These are phyloP conservation scores for Candida coquimbonensis DNA, from an alignment of 805 yeast species.

Conservation along the genomic window DNA sequence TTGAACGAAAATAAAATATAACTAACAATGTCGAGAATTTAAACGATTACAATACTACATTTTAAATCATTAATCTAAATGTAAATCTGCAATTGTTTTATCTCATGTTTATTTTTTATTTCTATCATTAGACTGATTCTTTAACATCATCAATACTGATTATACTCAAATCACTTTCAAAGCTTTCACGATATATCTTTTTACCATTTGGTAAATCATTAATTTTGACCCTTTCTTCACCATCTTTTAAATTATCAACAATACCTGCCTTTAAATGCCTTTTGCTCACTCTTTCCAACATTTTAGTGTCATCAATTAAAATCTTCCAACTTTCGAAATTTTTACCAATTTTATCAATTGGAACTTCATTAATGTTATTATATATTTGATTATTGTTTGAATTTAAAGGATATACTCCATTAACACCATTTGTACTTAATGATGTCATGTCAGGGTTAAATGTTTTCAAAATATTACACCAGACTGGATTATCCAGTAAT, in stretches of 20 bases:
- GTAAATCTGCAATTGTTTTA: too few relatives aligned
- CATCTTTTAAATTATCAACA: conserved; percentile 39
- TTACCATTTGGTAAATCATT: conserved; percentile 65
- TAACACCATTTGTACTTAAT: not conserved
- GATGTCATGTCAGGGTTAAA: conserved; percentile 20
- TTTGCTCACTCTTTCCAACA: conserved; percentile 52
- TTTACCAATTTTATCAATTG: conserved; percentile 14
- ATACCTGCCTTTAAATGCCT: conserved; percentile 62
- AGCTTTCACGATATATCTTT: conserved; percentile 19
- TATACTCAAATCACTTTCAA: conserved; percentile 20
- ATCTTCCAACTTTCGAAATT: conserved; percentile 46
- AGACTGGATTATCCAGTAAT: conserved; percentile 11
- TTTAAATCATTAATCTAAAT: not conserved
- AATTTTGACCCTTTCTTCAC: conserved; percentile 39
- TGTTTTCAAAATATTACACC: conserved; percentile 30
- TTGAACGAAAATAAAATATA: not conserved
- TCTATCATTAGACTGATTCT: conserved; percentile 1
- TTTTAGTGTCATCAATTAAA: conserved; percentile 35
- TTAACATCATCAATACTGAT: conserved; percentile 20
- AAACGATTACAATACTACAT: not conserved
- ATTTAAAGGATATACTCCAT: not conserved
- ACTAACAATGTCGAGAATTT: too few relatives aligned
- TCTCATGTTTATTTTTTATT: too few relatives aligned
- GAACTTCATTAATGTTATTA: conserved; percentile 6
- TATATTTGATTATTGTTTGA: not conserved